Percentiles rank a stretch among this genome's conserved stretches.
phyloP scores from a whole-genome alignment of 2,329 filamentous ascomycete genomes.

The Cercospora sp. region DNA sequence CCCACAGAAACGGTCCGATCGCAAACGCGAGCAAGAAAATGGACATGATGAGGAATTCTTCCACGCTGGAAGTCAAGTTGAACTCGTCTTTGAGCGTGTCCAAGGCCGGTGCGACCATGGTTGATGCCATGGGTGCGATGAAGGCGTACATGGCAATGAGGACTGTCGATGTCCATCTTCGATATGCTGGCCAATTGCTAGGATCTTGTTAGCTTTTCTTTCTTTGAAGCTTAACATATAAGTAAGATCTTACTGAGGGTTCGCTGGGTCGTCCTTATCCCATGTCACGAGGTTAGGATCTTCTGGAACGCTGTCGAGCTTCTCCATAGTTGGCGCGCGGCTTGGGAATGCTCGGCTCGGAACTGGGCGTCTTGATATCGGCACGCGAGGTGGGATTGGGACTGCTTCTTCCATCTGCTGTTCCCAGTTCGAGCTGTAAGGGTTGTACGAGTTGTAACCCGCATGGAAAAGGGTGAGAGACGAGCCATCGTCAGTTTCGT shows the following conservation, averaged over 20 bases:
- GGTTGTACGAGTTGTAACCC: conserved; percentile 10
- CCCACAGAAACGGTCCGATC: conserved; percentile 35
- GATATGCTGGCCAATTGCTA: conserved; percentile 41
- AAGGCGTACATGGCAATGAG: conserved; percentile 41
- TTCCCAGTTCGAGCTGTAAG: conserved; percentile 9
- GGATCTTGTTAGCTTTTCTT: neutral
- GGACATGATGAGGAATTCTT: conserved; percentile 35
- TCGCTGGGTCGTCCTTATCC: conserved; percentile 45
- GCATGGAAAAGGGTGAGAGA: conserved; percentile 21
- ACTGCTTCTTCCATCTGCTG: conserved; percentile 7
- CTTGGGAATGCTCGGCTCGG: conserved; percentile 19
- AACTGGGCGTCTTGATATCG: conserved; percentile 14
- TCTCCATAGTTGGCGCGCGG: conserved; percentile 14
- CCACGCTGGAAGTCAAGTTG: conserved; percentile 27
- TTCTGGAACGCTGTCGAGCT: conserved; percentile 5
- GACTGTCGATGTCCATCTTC: conserved; percentile 45
- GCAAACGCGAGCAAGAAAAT: conserved; percentile 38
- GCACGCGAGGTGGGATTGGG: conserved; percentile 11
- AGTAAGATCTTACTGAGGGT: conserved; percentile 37
- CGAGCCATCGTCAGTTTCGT: conserved; percentile 15
- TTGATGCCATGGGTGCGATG: conserved; percentile 37
- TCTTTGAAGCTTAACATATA: neutral
- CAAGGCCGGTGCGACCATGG: conserved; percentile 38
- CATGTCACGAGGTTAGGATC: conserved; percentile 43
- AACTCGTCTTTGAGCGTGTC: conserved; percentile 33